A percentile compares a stretch with the other conserved stretches of the same genome.
phyloP scores from a whole-genome alignment of 148 eudicot genomes.

The Bassia scoparia region DNA sequence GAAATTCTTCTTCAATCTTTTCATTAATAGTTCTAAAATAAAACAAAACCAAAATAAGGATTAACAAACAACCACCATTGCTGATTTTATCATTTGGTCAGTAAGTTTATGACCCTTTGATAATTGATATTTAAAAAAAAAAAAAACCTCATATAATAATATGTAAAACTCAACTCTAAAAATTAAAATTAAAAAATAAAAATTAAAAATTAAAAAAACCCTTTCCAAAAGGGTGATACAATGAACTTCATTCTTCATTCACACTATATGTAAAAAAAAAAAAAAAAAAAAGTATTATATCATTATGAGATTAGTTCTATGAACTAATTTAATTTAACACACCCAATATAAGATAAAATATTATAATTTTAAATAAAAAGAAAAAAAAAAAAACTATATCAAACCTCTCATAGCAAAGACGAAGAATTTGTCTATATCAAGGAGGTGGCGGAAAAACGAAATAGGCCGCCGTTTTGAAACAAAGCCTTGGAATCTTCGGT shows the following conservation, averaged over 20 bases:
- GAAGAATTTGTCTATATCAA: conserved; percentile 56
- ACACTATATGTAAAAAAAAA: conserved; percentile 14
- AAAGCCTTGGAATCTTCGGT: conserved; percentile 25
- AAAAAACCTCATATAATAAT: neutral
- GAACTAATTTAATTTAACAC: neutral
- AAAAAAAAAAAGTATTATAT: neutral
- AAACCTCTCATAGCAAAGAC: conserved; percentile 36
- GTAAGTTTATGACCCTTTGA: conserved; percentile 19
- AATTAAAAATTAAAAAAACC: conserved; percentile 10
- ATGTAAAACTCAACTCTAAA: neutral
- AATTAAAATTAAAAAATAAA: neutral
- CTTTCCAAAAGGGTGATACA: conserved; percentile 21
- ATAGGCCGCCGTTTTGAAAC: conserved; percentile 26
- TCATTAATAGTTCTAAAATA: neutral
- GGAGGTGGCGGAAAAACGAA: conserved; percentile 49
- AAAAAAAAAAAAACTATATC: neutral
- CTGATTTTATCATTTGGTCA: conserved; percentile 27
- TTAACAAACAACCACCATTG: conserved; percentile 27
- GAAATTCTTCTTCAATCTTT: neutral
- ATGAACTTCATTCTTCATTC: neutral
- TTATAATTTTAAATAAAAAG: neutral
- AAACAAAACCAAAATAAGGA: neutral
- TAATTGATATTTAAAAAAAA: neutral
- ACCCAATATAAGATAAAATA: neutral
- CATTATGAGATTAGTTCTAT: neutral